Evolutionary conservation across 352 stramenopile species (phyloP).

Genomic region (Globisporangium takayamanum): DNA sequence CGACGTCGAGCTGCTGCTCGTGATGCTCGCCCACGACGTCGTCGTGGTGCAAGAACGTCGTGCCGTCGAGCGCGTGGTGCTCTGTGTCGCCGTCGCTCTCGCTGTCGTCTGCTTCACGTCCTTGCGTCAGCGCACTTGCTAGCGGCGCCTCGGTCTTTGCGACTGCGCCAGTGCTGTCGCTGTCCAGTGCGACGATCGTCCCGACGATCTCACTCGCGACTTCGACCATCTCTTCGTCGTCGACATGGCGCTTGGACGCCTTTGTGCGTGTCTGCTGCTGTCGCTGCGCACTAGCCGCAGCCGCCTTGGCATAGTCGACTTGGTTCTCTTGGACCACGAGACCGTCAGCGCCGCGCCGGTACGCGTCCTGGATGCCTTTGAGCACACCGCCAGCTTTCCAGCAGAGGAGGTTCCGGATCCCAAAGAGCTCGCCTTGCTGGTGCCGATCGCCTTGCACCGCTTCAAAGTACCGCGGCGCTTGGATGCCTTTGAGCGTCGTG

Average conservation of each 20-base stretch:
- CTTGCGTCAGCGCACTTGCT: neutral
- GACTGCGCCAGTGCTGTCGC: neutral
- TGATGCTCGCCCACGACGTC: conserved; percentile 12
- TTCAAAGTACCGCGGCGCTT: conserved; percentile 74
- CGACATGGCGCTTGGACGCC: conserved; percentile 1
- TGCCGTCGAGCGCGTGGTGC: conserved; percentile 3
- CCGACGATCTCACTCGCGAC: conserved; percentile 14
- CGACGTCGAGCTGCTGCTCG: neutral
- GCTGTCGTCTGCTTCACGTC: neutral
- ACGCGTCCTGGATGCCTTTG: conserved; percentile 70
- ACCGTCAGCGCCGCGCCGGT: conserved; percentile 42
- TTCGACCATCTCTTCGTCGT: conserved; percentile 18
- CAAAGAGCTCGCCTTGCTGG: conserved; percentile 74
- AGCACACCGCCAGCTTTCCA: conserved; percentile 70
- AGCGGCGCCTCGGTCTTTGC: neutral
- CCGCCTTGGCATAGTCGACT: conserved; percentile 32
- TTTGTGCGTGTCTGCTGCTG: neutral
- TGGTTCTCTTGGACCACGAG: conserved; percentile 52
- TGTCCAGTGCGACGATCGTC: conserved; percentile 6
- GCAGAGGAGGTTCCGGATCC: conserved; percentile 66
- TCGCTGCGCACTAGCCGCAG: neutral
- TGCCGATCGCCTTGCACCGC: conserved; percentile 67
- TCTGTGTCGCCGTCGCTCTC: conserved; percentile 6
- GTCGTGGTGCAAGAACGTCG: conserved; percentile 11
- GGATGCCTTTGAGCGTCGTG: conserved; percentile 64